A percentile compares a stretch with the other conserved stretches of the same genome.
phyloP scores from a whole-genome alignment of 345 rosid genomes.

The Kandelia obovata region DNA sequence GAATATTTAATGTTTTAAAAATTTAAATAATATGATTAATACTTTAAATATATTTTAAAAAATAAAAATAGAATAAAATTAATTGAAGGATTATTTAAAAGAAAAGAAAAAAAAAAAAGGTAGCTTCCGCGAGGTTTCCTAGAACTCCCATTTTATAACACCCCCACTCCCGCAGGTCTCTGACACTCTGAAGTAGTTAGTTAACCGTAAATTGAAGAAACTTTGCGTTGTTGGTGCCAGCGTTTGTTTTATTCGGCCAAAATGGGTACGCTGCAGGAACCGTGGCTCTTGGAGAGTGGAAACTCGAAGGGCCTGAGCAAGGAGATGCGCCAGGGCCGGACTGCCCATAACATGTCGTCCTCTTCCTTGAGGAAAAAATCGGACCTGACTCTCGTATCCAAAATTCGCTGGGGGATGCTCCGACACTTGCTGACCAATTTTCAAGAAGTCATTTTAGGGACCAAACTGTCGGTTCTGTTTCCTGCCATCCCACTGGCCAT shows the following conservation, averaged over 20 bases:
- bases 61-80: too few species aligned
- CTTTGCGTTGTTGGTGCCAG: too few species aligned
- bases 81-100: neutral
- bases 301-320: constrained; percentile 46
- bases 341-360: constrained; percentile 80
- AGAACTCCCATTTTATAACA: constrained; percentile 18
- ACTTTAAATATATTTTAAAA: too few species aligned
- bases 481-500: constrained; percentile 79
- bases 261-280: constrained; percentile 41
- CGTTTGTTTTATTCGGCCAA: neutral
- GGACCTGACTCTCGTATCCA: constrained; percentile 55
- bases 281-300: constrained; percentile 55
- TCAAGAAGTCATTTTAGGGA: constrained; percentile 82
- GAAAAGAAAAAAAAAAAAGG: neutral
- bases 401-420: constrained; percentile 46
- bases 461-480: constrained; percentile 72
- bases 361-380: constrained; percentile 78
- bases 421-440: constrained; percentile 51
- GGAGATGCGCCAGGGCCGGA: constrained; percentile 67
- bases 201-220: too few species aligned
- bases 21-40: too few species aligned
- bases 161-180: too few species aligned
- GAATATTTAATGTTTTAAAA: too few species aligned
- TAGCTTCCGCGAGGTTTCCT: constrained; percentile 24
- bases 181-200: too few species aligned